Evolutionary conservation across 371 early-diverging fungal genomes (phyloP), one percentile per base, ranked within the genome.

Genomic region (Lichtheimia ramosa): DNA sequence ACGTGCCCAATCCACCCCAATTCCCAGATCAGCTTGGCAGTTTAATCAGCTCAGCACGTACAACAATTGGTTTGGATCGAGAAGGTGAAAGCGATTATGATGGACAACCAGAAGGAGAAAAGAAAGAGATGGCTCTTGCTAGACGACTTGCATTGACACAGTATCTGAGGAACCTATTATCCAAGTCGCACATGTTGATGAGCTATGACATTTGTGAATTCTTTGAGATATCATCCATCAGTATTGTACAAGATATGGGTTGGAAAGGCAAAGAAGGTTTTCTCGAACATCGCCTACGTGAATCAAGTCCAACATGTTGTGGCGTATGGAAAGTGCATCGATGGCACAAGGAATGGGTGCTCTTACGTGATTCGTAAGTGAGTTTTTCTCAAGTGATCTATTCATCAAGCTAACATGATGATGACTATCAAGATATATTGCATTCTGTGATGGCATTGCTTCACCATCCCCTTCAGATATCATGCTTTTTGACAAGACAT

Each of bases 201-300:
- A 84, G 78, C 12, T 83, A 83, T 58, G 90, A 91, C 59, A 66
- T 94, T 15, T 89, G 88, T 67, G 91, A 89, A 48, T 93, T 93
- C 63, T 66, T 93, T 43, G 92, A 92, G 61, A 82, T 93, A 42
- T 89, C 91, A 48, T 83, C 85, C 3, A 73, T 87, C 62, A 90
- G 91, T 42, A 82, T 93, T 56, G 79, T 82, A 6, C 84, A 80
- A 34, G 89, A 88, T 55, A 86, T 90, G 80, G 91, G 92, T 0
- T 92, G 92, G 92, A 93, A 93, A 61, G 92, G 92, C 34, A 92
- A 91, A 62, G 94, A 93, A 63, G 90, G 89, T 5, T 85, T 83
- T 59, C 63, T 93, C 62, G 86, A 89, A 8, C 76, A 82, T 48
- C 81, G 78, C 48, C 66, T 83, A 18, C 74, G 79, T 23, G 79